Base-by-base conservation (phyloP, 148 eudicot species). In the Rhododendron vialii region DNA sequence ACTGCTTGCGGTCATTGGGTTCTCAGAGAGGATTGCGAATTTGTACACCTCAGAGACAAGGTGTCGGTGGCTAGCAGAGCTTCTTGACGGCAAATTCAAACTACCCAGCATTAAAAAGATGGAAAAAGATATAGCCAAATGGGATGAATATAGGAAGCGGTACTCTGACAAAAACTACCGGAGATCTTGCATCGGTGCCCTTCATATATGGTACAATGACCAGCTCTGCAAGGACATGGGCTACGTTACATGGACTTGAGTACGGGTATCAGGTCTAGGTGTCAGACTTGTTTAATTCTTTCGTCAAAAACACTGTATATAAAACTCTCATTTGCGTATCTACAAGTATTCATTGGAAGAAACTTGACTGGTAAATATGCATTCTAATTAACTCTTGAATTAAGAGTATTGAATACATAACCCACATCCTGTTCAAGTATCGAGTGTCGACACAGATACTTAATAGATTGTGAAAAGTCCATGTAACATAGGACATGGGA, bases 151-250 rank as follows among this genome's bases (percentile, higher is more conserved):
- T 88, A 89, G 83, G 88, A 93, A 91, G 86, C 71, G 11, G 17
- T 88, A 89, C 61, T 69, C 92, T 2, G 89, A 90, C 0, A 67
- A 85, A 45, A 65, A 88, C 53, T 89, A 87, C 50, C 57, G 89
- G 73, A 93, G 91, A 84, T 86, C 98, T 9, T 94, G 97, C 86
- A 84, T 95, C 7, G 92, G 89, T 48, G 88, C 86, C 18, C 47
- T 92, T 22, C 93, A 91, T 2, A 91, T 94, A 86, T 93, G 94
- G 93, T 92, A 90, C 69, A 92, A 91, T 90, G 98, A 94, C 84
- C 94, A 89, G n/a, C 87, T 95, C 47, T 94, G 94, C 85, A 95
- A 92, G 85, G 96, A 95, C 78, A 94, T 41, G 45, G 45, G 45
- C 61, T 55, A 55, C 22, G 61, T 55, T 55, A 55, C 61, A 55